Evolutionary conservation across 768 basidiomycete species (phyloP), one percentile per base, ranked within the genome.

Genomic region (Paxillus ammoniavirescens): DNA sequence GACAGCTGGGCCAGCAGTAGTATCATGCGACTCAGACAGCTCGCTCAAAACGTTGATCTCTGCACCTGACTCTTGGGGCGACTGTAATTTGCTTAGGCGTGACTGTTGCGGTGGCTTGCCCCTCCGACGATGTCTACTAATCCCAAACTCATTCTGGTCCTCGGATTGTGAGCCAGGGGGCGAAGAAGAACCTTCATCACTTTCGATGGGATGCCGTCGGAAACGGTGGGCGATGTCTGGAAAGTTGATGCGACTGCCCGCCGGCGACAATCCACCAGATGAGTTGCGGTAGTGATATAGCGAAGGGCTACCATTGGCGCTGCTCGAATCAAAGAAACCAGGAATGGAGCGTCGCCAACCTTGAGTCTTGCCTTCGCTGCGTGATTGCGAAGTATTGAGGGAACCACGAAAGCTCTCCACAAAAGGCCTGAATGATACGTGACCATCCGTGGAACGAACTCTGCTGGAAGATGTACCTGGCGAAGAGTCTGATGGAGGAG

Each of bases 371-470:
- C 65, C 67, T 41, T 84, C 80, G 2, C 60, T 66, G 54, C 77
- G 83, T 36, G 66, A 69, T 46, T 73, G 73, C 41, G 77, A 76
- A 21, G 75, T 73, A 13, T 81, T 77, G 17, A 77, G 52, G 18
- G 82, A 83, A 48, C 71, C 71, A n/a, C 73, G 72, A 9, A 76
- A 72, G 5, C 75, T 72, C 53, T 81, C 77, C 9, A 78, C 67
- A 17, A 72, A 58, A 15, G 84, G 86, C 53, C 86, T 82, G 56
- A 87, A 86, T 1, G 84, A 82, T 30, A 84, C 56, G 31, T 68
- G 74, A 9, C 75, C 81, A 47, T 86, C 82, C 38, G 66, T 65
- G 4, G 76, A 77, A 44, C 69, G 70, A 38, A 68, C 68, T 55
- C 70, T 72, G 31, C 69, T 63, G 26, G 74, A 60, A 15, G 78